Percentiles rank a stretch among this genome's conserved stretches.
Conservation (phyloP, 2,329 filamentous ascomycete genomes). For the Scedosporium boydii region DNA sequence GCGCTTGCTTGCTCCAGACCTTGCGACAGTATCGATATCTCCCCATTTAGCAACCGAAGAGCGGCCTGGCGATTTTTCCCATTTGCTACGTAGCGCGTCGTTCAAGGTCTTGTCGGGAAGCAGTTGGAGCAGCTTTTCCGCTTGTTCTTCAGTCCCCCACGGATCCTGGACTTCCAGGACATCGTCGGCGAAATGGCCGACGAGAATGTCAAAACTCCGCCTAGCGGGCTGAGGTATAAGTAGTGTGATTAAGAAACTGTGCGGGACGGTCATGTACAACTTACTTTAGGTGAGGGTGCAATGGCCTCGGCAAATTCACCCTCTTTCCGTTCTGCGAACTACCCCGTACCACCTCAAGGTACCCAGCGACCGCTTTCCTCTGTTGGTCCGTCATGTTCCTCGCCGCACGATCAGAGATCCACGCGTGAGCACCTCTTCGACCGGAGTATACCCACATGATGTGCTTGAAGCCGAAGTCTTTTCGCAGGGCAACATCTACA, state of each 20-base stretch:
- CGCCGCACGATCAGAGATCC: slow-evolving; percentile 89
- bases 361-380: slow-evolving; percentile 75
- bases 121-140: slow-evolving; percentile 70
- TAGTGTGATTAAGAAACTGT: slow-evolving; percentile 1
- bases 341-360: slow-evolving; percentile 83
- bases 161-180: slow-evolving; percentile 81
- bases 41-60: slow-evolving; percentile 79
- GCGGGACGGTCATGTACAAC: slow-evolving; percentile 13
- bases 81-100: slow-evolving; percentile 77
- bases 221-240: slow-evolving; percentile 24
- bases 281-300: slow-evolving; percentile 80
- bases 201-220: slow-evolving; percentile 77
- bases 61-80: slow-evolving; percentile 74
- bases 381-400: slow-evolving; percentile 78
- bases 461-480: slow-evolving; percentile 95
- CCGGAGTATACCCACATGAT: slow-evolving; percentile 99
- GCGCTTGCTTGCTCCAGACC: slow-evolving; percentile 60
- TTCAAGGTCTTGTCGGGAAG: slow-evolving; percentile 73
- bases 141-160: slow-evolving; percentile 61
- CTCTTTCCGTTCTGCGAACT: slow-evolving; percentile 79
- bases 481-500: slow-evolving; percentile 72
- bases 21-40: slow-evolving; percentile 81
- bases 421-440: slow-evolving; percentile 91
- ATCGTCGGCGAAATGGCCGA: slow-evolving; percentile 72
- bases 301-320: slow-evolving; percentile 71